Conservation (phyloP, 495 filamentous ascomycete genomes). For the Copromyces sp. region DNA sequence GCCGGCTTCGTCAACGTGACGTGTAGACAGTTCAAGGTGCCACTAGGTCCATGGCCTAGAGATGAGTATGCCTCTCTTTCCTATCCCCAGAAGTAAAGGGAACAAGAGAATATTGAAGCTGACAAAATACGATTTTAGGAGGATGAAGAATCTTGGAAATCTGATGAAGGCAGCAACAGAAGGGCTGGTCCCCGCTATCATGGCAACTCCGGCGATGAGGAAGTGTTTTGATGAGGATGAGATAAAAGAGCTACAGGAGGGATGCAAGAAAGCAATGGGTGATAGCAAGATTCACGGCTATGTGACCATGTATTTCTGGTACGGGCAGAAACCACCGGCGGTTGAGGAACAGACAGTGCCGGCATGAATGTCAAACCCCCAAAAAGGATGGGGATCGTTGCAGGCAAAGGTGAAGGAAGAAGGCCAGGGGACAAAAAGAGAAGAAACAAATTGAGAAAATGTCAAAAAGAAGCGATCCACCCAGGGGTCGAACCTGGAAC, state of each 20-base stretch:
- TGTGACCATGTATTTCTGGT: slow-evolving; percentile 18
- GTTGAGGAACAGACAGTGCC: not conserved
- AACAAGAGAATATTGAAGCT: not conserved
- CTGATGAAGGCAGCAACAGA: slow-evolving; percentile 28
- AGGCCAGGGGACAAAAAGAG: not conserved
- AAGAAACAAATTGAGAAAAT: not conserved
- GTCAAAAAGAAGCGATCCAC: not conserved
- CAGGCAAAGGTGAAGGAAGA: not conserved
- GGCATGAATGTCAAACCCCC: not conserved
- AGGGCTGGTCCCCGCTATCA: slow-evolving; percentile 39
- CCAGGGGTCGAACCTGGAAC: not conserved
- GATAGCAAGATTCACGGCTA: slow-evolving; percentile 43
- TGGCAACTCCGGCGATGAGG: slow-evolving; percentile 25
- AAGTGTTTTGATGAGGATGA: slow-evolving; percentile 23
- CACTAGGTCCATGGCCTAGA: slow-evolving; percentile 47
- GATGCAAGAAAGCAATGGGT: slow-evolving; percentile 42
- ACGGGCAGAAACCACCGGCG: slow-evolving; percentile 22
- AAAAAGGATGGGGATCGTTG: not conserved
- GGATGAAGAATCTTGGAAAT: slow-evolving; percentile 22
- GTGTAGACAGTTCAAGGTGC: slow-evolving; percentile 40
- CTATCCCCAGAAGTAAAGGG: slow-evolving; percentile 7
- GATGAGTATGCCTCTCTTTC: slow-evolving; percentile 12
- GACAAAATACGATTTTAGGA: not conserved
- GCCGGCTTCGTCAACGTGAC: slow-evolving; percentile 51
- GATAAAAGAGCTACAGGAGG: slow-evolving; percentile 42